phyloP scores from a whole-genome alignment of 2,329 filamentous ascomycete species.

The Talaromyces sp. region DNA sequence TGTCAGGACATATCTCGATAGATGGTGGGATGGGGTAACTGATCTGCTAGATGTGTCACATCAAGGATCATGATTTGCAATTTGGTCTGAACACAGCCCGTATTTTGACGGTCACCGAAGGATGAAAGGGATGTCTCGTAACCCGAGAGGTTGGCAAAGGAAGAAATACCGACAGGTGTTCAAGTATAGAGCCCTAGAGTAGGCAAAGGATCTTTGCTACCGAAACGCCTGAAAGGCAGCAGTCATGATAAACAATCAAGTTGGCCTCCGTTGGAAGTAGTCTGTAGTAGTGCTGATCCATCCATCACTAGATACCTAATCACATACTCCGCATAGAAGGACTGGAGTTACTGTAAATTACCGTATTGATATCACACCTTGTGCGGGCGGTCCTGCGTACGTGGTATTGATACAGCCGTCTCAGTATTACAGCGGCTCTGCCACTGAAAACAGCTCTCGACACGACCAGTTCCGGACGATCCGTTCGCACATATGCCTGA shows the following conservation, averaged over 20 bases:
- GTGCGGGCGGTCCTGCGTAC: background rate
- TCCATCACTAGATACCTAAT: background rate
- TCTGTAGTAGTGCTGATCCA: background rate
- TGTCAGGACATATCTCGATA: background rate
- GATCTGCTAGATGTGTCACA: background rate
- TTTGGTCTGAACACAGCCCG: background rate
- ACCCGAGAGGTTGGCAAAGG: background rate
- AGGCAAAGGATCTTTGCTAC: background rate
- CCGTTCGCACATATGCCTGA: slow-evolving; percentile 1
- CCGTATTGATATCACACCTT: slow-evolving; percentile 1
- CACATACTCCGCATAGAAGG: too few species aligned
- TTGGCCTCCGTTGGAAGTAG: background rate
- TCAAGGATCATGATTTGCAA: background rate
- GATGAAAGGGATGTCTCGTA: background rate
- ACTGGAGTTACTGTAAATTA: background rate
- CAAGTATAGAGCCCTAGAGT: background rate
- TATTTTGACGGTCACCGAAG: background rate
- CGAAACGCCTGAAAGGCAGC: background rate
- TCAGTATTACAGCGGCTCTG: background rate
- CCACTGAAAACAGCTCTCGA: slow-evolving; percentile 1
- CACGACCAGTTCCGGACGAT: slow-evolving; percentile 1
- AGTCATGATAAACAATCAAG: background rate
- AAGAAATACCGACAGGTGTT: background rate
- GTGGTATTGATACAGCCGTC: slow-evolving; percentile 2
- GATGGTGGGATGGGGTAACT: background rate